Percentiles rank a stretch among this genome's conserved stretches.
Conservation (phyloP, 2,329 filamentous ascomycete species). For the Septoria petroselini region DNA sequence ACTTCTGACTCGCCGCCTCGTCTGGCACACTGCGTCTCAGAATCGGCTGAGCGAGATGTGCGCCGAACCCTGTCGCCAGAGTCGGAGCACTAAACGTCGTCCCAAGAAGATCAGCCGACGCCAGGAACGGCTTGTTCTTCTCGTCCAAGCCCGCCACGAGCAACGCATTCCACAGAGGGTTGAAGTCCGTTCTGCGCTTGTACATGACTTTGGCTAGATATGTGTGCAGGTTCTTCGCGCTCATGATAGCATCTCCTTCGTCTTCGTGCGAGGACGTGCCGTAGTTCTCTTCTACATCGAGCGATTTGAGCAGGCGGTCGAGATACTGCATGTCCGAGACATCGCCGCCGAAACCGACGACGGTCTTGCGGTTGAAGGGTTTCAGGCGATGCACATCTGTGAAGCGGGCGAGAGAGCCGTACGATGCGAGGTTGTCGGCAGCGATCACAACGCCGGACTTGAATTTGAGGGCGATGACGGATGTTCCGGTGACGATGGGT, state of each 20-base stretch:
- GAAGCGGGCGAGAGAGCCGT: constrained; percentile 92
- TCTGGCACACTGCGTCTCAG: constrained; percentile 80
- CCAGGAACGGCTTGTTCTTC: constrained; percentile 78
- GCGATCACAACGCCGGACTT: constrained; percentile 95
- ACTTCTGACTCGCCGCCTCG: constrained; percentile 68
- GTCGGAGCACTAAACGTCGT: constrained; percentile 87
- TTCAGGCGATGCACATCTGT: constrained; percentile 94
- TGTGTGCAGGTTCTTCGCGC: constrained; percentile 91
- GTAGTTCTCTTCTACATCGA: constrained; percentile 89
- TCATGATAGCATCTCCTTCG: constrained; percentile 53
- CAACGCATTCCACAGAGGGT: constrained; percentile 95
- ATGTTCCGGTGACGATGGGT: constrained; percentile 93
- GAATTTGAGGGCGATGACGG: constrained; percentile 92
- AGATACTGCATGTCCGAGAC: constrained; percentile 99
- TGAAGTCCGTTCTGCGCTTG: constrained; percentile 88
- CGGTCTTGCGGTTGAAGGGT: constrained; percentile 75
- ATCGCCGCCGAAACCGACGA: constrained; percentile 94
- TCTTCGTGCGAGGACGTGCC: constrained; percentile 60
- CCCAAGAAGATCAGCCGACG: constrained; percentile 84
- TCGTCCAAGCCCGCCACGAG: constrained; percentile 86
- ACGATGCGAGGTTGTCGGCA: constrained; percentile 95
- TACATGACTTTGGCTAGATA: constrained; percentile 97
- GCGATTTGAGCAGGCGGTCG: constrained; percentile 81
- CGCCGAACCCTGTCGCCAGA: constrained; percentile 88
- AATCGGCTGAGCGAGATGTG: constrained; percentile 88